Base-by-base conservation (phyloP, 106 monocot genomes). In the Alisma plantagoaquatica region DNA sequence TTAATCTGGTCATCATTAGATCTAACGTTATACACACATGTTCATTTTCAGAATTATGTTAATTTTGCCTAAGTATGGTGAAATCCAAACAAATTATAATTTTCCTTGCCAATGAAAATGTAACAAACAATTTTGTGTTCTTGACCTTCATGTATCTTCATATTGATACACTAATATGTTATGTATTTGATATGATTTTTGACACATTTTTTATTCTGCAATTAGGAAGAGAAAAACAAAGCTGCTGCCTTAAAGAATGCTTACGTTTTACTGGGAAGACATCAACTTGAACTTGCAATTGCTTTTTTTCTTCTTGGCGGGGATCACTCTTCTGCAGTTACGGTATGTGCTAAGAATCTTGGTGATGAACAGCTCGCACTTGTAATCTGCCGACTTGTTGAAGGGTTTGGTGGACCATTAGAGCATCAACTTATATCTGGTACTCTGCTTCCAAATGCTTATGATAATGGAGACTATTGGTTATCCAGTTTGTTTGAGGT, bases 241-340 rank as follows among this genome's bases (percentile, higher is more conserved):
- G 75, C 84, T 27, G 96, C 96, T 70, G 96, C 96, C 46, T 59
- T 96, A 50, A 96, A 96, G 61, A 96, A 96, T 84, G 96, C 96
- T 22, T 96, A 96, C 76, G 96, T 96, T 71, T 60, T 96, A 51
- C 71, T 96, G 89, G 96, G 96, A 63, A 89, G 71, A 67, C 96
- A 89, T 68, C 81, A 89, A 31, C 31, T 89, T 58, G 96, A 96
- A 42, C 81, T 96, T 65, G 89, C 96, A 33, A 61, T 81, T 32
- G 81, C 84, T 10, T 96, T 96, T 81, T 96, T 96, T 54, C 65
- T 96, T 19, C 66, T 96, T 12, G 96, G 96, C 29, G 89, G 81
- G 31, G 96, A 96, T 67, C 33, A 64, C 56, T 79, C 75, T 57
- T 89, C 96, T 66, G 96, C 96, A 30, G 75, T 96, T 21, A 78